Conservation (phyloP, 352 stramenopile species). For the Elongisporangium prolatum region DNA sequence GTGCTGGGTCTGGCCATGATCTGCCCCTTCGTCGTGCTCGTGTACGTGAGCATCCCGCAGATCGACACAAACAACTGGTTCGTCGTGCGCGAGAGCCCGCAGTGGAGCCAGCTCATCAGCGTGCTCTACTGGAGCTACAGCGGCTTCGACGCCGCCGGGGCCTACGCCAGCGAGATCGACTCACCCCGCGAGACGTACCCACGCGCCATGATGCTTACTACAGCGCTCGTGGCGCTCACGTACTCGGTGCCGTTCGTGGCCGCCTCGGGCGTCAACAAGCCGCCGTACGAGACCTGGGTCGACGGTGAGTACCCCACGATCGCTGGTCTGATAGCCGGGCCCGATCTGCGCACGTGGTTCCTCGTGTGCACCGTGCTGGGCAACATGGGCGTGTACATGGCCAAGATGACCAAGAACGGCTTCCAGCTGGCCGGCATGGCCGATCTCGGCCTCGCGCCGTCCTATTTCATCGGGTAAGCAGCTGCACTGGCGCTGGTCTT, state of each 20-base stretch:
- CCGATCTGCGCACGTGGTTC: slow-evolving; percentile 87
- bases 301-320: slow-evolving; percentile 92
- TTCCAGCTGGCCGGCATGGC: slow-evolving; percentile 87
- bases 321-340: slow-evolving; percentile 75
- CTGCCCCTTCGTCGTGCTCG: slow-evolving; percentile 90
- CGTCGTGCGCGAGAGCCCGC: slow-evolving; percentile 39
- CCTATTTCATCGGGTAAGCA: slow-evolving; percentile 82
- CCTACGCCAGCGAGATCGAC: slow-evolving; percentile 91
- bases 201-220: slow-evolving; percentile 77
- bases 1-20: slow-evolving; percentile 86
- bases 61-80: slow-evolving; percentile 62
- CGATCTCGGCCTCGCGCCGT: slow-evolving; percentile 85
- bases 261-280: slow-evolving; percentile 78
- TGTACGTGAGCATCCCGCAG: slow-evolving; percentile 48
- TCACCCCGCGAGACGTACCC: slow-evolving; percentile 82
- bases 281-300: slow-evolving; percentile 79
- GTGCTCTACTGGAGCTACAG: slow-evolving; percentile 97
- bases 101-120: slow-evolving; percentile 90
- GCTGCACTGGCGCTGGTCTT: slow-evolving; percentile 4
- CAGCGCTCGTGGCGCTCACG: slow-evolving; percentile 79
- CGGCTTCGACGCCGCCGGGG: slow-evolving; percentile 90
- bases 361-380: slow-evolving; percentile 85
- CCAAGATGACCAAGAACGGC: slow-evolving; percentile 93
- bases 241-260: slow-evolving; percentile 92
- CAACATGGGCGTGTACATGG: slow-evolving; percentile 93